phyloP scores from a whole-genome alignment of 176 grass and related monocot genomes.

The Saccharum spontaneum region DNA sequence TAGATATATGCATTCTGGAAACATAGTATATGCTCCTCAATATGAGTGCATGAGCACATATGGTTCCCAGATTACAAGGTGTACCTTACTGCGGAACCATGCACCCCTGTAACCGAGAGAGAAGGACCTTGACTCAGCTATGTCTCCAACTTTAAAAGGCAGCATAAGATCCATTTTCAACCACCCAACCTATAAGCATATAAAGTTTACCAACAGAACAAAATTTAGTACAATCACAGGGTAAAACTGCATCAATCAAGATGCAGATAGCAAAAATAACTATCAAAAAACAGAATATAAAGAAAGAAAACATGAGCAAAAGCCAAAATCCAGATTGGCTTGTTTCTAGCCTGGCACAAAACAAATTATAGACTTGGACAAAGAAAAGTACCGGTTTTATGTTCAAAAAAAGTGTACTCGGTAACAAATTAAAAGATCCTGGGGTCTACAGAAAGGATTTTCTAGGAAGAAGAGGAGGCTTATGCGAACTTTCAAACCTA shows the following conservation, averaged over 20 bases:
- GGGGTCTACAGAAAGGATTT: no score
- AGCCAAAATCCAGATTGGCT: background rate
- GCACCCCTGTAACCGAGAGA: constrained; percentile 47
- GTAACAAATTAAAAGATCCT: no score
- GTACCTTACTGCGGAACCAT: constrained; percentile 73
- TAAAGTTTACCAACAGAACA: background rate
- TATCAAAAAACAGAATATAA: background rate
- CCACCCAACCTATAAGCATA: constrained; percentile 22
- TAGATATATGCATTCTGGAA: background rate
- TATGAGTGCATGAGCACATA: background rate
- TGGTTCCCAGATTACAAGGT: background rate
- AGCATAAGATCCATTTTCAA: constrained; percentile 35
- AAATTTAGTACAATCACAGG: background rate
- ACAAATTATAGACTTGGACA: no score
- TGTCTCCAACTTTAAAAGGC: constrained; percentile 55
- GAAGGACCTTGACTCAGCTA: constrained; percentile 48
- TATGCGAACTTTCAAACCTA: no score
- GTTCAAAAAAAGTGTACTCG: no score
- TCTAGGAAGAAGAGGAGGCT: no score
- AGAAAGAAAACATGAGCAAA: background rate
- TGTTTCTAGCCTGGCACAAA: background rate
- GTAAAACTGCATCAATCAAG: background rate
- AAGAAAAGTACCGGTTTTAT: no score
- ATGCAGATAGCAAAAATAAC: background rate
- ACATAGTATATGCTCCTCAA: background rate